Base-by-base conservation (phyloP, 2,329 filamentous ascomycete genomes). In the Neofusicoccum sp. region DNA sequence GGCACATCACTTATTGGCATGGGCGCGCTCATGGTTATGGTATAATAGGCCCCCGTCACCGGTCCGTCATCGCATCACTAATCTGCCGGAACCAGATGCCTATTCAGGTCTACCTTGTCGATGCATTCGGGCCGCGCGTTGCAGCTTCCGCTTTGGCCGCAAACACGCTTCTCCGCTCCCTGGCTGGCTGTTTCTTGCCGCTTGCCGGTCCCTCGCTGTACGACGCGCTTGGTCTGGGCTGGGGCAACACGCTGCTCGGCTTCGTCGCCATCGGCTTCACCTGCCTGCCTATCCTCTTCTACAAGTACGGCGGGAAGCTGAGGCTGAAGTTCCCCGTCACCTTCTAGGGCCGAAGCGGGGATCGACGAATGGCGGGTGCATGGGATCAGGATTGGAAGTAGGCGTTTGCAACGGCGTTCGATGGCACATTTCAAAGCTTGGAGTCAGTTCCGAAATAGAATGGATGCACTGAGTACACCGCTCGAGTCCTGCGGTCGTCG, bases 261-360 rank as follows among this genome's bases (percentile, higher is more conserved):
- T 90, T 91, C 73, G 75, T 91, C 3, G 82, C 87, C 0, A 71
- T 90, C 3, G 80, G 78, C 5, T 89, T 88, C 71, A 76, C 89
- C 30, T 87, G 88, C 0, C 86, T 88, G 67, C 88, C 88, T 0
- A 86, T 88, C 69, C 69, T 91, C 4, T 89, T 92, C 71, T 88
- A 88, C 75, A 84, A 81, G 64, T 90, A 89, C 70, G 89, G 88
- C 30, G 74, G 71, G 8, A 16, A 61, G 45, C 85, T 91, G 44
- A 40, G 61, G 47, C n/a, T 51, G 8, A 51, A 36, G 47, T 51
- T 34, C 16, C 47, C 47, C n/a, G 47, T 36, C 6, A 26, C 16
- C 8, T 38, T 51, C 11, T 51, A 36, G 20, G 20, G 20, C 20
- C 20, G 20, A 20, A 20, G 20, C 20, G 20, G 20, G 20, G 20